Percentiles rank a stretch among this genome's conserved stretches.
Evolutionary conservation across 768 basidiomycete genomes (phyloP).

Genomic region (Termitomyces sp.): DNA sequence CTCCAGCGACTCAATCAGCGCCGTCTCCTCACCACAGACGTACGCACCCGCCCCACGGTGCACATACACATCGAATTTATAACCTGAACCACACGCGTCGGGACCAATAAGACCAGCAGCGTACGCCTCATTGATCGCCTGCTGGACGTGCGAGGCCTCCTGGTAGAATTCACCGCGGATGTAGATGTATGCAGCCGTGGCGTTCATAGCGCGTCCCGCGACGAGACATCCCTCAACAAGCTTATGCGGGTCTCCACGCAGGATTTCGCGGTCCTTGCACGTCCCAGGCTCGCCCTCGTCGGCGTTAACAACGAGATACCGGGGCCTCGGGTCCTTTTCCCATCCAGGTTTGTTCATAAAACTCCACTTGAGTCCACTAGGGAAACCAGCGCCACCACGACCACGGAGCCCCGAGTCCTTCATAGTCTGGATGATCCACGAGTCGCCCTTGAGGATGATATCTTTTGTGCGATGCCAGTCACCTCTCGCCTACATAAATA

Average conservation of each 20-base stretch:
- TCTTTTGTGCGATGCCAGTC: conserved; percentile 99
- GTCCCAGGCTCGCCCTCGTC: conserved; percentile 99
- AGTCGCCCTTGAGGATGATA: conserved; percentile 91
- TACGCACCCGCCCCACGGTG: conserved; percentile 98
- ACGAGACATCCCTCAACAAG: conserved; percentile 97
- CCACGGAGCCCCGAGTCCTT: conserved; percentile 96
- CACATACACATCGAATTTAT: conserved; percentile 96
- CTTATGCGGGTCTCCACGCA: conserved; percentile 98
- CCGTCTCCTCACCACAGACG: conserved; percentile 98
- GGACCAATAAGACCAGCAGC: conserved; percentile 84
- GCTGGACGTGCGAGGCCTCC: conserved; percentile 90
- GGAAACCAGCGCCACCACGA: conserved; percentile 96
- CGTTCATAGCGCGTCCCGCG: conserved; percentile 96
- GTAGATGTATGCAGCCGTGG: conserved; percentile 98
- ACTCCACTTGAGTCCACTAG: conserved; percentile 95
- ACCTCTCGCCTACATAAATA: conserved; percentile 59
- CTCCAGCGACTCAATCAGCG: conserved; percentile 94
- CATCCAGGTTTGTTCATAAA: conserved; percentile 99
- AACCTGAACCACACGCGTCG: conserved; percentile 89
- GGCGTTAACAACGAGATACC: conserved; percentile 96
- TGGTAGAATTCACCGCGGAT: conserved; percentile 98
- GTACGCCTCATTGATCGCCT: conserved; percentile 96
- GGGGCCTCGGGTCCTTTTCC: conserved; percentile 93
- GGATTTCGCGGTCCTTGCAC: conserved; percentile 98
- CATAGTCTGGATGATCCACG: conserved; percentile 95